These are phyloP conservation scores for Diatrype stigma DNA, from an alignment of 2,329 filamentous ascomycete species.

Conservation along the genomic window DNA sequence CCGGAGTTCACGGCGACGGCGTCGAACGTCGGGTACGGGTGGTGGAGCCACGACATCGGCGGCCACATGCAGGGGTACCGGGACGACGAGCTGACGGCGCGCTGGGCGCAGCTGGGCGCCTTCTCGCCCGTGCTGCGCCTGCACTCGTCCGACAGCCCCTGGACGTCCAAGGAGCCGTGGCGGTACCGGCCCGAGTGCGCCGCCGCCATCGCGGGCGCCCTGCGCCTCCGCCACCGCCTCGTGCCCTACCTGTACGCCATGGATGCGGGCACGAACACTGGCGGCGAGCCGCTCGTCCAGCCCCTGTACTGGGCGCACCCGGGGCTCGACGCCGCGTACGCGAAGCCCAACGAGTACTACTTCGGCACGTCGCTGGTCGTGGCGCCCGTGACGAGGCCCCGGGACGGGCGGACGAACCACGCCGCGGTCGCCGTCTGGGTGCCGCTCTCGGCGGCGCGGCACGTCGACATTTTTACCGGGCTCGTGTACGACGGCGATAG, in stretches of 20 bases:
- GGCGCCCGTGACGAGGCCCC: slow-evolving; percentile 50
- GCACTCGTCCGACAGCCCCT: slow-evolving; percentile 54
- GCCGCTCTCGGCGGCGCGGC: slow-evolving; percentile 40
- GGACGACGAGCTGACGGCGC: slow-evolving; percentile 54
- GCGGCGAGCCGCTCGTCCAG: slow-evolving; percentile 50
- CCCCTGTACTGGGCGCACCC: slow-evolving; percentile 62
- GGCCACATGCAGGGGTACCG: slow-evolving; percentile 54
- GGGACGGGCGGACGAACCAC: slow-evolving; percentile 41
- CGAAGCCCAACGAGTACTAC: slow-evolving; percentile 52
- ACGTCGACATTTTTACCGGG: slow-evolving; percentile 56
- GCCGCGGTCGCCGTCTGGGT: slow-evolving; percentile 52
- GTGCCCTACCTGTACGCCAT: slow-evolving; percentile 58
- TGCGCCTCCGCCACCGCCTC: slow-evolving; percentile 53
- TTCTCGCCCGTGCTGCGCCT: slow-evolving; percentile 59
- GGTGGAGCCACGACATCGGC: slow-evolving; percentile 68
- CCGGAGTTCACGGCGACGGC: slow-evolving; percentile 64
- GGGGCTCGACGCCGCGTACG: slow-evolving; percentile 48
- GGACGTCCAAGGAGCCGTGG: slow-evolving; percentile 62
- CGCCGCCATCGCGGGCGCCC: slow-evolving; percentile 42
- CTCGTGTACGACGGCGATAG: slow-evolving; percentile 54
- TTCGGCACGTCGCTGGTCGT: slow-evolving; percentile 56
- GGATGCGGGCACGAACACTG: slow-evolving; percentile 41
- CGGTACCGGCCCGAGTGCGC: slow-evolving; percentile 43
- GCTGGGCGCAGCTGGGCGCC: slow-evolving; percentile 60
- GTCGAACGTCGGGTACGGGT: slow-evolving; percentile 63